These are phyloP conservation scores for Solanum hybrid DNA, from an alignment of 305 asterid genomes.

Conservation along the genomic window DNA sequence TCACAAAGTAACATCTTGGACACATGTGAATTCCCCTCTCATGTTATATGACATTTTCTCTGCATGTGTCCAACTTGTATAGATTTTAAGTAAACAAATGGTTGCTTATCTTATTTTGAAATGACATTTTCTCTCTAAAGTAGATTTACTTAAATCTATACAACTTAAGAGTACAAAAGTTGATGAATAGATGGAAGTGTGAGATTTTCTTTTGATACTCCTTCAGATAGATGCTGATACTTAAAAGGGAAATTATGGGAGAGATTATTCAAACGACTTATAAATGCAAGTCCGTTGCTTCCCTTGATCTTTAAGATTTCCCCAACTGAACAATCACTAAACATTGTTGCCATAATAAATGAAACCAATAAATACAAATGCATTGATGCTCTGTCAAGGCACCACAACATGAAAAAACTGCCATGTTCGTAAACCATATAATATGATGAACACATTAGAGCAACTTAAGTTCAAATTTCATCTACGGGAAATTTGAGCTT, in stretches of 20 bases:
- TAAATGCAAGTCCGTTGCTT: background rate
- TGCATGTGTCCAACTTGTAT: background rate
- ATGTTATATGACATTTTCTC: background rate
- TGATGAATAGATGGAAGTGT: background rate
- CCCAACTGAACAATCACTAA: background rate
- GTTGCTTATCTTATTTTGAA: background rate
- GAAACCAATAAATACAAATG: background rate
- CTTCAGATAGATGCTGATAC: background rate
- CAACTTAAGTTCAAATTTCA: background rate
- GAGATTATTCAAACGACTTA: background rate
- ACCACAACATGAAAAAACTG: background rate
- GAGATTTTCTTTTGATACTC: background rate
- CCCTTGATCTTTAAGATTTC: background rate
- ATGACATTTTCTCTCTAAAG: background rate
- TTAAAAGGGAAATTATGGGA: background rate
- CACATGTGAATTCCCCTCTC: background rate
- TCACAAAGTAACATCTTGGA: background rate
- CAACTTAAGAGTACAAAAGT: background rate
- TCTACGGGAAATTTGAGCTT: background rate
- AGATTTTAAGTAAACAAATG: background rate
- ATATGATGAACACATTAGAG: background rate
- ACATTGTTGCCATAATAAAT: background rate
- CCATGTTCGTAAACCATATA: background rate
- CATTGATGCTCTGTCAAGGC: background rate
- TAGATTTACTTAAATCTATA: background rate